These are phyloP conservation scores for Artemisia tridentata DNA, from an alignment of 129 eudicot genomes.

Conservation along the genomic window DNA sequence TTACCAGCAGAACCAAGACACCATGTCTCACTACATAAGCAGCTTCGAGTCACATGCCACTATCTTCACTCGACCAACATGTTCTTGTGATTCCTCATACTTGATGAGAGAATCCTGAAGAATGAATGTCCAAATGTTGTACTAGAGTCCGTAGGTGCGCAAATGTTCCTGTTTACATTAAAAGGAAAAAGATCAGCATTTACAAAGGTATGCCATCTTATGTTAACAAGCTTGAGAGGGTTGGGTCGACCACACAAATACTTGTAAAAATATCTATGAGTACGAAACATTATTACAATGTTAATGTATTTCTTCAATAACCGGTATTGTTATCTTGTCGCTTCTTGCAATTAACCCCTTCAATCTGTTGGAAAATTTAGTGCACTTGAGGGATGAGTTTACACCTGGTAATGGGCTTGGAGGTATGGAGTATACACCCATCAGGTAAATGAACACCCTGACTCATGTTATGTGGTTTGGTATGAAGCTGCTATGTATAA, in stretches of 20 bases:
- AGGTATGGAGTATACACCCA: too few relatives aligned
- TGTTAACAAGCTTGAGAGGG: conserved; percentile 13
- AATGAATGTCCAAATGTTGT: conserved; percentile 96
- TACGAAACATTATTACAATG: too few relatives aligned
- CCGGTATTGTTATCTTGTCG: too few relatives aligned
- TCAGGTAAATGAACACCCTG: too few relatives aligned
- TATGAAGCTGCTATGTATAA: too few relatives aligned
- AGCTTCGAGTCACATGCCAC: conserved; percentile 67
- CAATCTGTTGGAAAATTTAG: too few relatives aligned
- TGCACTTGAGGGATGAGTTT: too few relatives aligned
- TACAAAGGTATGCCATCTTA: not conserved
- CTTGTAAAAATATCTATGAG: not conserved
- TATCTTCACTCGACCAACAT: conserved; percentile 71
- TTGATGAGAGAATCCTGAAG: conserved; percentile 73
- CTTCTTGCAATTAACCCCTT: too few relatives aligned
- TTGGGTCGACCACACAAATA: not conserved
- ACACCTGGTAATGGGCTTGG: too few relatives aligned
- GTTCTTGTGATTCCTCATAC: conserved; percentile 68
- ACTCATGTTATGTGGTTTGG: too few relatives aligned
- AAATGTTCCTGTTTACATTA: conserved; percentile 67
- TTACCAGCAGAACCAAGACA: conserved; percentile 22
- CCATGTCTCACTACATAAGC: conserved; percentile 43
- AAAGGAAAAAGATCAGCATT: conserved; percentile 22
- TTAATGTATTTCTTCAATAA: too few relatives aligned
- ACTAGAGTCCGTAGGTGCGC: conserved; percentile 92